Evolutionary conservation across 768 basidiomycete species (phyloP).

Genomic region (Trametes villosa): DNA sequence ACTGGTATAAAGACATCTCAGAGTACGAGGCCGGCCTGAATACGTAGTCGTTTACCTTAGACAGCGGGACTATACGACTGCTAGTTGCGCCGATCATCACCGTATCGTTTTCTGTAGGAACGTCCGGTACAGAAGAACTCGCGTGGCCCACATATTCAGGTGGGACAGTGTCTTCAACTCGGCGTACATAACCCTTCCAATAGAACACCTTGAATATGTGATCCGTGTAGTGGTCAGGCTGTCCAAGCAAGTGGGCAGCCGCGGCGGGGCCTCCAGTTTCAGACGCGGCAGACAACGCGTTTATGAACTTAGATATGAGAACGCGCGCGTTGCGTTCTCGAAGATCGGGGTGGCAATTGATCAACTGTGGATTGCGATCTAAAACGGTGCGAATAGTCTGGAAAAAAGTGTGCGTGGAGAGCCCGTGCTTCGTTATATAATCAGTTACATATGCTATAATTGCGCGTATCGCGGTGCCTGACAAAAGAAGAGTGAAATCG

Average conservation of each 20-base stretch:
- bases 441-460: neutral
- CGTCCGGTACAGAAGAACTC: neutral
- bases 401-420: neutral
- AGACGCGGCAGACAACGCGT: slow-evolving; percentile 2
- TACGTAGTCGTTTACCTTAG: neutral
- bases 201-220: slow-evolving; percentile 12
- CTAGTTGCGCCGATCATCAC: slow-evolving; percentile 13
- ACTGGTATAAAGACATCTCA: neutral
- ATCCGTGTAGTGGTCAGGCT: slow-evolving; percentile 19
- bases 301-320: slow-evolving; percentile 11
- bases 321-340: neutral
- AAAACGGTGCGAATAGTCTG: neutral
- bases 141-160: neutral
- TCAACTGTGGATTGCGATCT: neutral
- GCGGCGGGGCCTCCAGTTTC: slow-evolving; percentile 3
- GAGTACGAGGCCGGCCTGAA: neutral
- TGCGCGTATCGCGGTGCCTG: neutral
- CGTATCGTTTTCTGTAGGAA: neutral
- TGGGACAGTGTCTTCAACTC: neutral
- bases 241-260: neutral
- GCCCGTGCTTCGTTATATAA: neutral
- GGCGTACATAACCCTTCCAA: slow-evolving; percentile 9
- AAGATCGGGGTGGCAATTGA: neutral
- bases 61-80: slow-evolving; percentile 28
- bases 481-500: neutral